A percentile compares a stretch with the other conserved stretches of the same genome.
Evolutionary conservation across 768 basidiomycete species (phyloP).

Genomic region (Boletus reticulatus): DNA sequence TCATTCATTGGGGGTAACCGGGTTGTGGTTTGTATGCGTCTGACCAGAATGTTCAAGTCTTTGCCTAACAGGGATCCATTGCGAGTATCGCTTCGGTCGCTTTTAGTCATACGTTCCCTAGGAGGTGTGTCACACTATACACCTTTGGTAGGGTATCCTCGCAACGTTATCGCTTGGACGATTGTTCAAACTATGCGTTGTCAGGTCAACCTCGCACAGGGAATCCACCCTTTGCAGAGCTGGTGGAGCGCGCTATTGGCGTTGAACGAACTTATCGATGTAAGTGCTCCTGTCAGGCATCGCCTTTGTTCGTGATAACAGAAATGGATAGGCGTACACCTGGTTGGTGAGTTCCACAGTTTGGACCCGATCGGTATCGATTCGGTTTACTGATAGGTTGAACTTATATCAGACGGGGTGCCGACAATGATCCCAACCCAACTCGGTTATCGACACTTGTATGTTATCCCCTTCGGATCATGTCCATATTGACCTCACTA

Average conservation of each 20-base stretch:
- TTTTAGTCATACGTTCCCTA: conserved; percentile 30
- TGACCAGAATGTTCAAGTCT: conserved; percentile 1
- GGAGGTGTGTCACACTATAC: conserved; percentile 31
- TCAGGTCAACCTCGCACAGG: conserved; percentile 52
- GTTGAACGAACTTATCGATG: conserved; percentile 41
- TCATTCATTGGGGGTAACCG: conserved; percentile 39
- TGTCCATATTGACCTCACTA: conserved; percentile 10
- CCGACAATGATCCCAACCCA: conserved; percentile 46
- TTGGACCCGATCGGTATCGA: background rate
- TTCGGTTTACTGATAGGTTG: background rate
- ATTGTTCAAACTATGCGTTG: background rate
- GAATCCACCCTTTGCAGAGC: conserved; percentile 37
- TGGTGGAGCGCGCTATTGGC: conserved; percentile 40
- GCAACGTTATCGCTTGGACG: background rate
- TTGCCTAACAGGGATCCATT: conserved; percentile 33
- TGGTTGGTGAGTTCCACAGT: conserved; percentile 32
- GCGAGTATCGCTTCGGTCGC: conserved; percentile 38
- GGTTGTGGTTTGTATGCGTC: background rate
- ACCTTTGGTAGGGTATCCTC: conserved; percentile 40
- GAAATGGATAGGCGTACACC: conserved; percentile 39
- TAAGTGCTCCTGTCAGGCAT: conserved; percentile 11
- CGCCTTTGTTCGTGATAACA: background rate
- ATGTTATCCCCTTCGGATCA: conserved; percentile 5
- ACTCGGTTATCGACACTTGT: conserved; percentile 50
- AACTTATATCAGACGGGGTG: conserved; percentile 42